These are phyloP conservation scores for Ogataea parapolymorpha DNA, from an alignment of 805 yeast species.

Conservation along the genomic window DNA sequence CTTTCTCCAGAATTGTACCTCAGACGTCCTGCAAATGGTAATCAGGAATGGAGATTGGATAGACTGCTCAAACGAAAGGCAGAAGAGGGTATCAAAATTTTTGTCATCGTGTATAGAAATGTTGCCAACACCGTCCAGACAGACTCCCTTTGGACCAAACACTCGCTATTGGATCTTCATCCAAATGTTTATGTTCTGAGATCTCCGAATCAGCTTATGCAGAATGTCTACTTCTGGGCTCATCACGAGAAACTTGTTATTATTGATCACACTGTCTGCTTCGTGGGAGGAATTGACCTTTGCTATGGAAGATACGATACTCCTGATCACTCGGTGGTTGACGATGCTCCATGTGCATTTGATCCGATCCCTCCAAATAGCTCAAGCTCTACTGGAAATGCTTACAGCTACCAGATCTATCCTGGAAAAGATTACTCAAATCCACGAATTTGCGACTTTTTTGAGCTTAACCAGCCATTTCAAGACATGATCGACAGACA, in stretches of 20 bases:
- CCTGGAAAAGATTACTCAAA: constrained; percentile 98
- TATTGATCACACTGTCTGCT: constrained; percentile 83
- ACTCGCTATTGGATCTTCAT: constrained; percentile 81
- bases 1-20: constrained; percentile 88
- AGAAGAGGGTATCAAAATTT: constrained; percentile 90
- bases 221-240: constrained; percentile 96
- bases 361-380: constrained; percentile 20
- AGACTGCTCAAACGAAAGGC: constrained; percentile 86
- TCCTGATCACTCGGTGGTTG: constrained; percentile 87
- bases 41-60: constrained; percentile 91
- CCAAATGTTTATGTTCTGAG: constrained; percentile 85
- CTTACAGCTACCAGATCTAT: constrained; percentile 56
- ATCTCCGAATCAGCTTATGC: constrained; percentile 92
- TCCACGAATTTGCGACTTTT: constrained; percentile 88
- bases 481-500: constrained; percentile 89
- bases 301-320: constrained; percentile 97
- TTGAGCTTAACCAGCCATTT: constrained; percentile 75
- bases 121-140: constrained; percentile 92
- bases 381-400: constrained; percentile 24
- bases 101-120: constrained; percentile 87
- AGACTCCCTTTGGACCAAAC: constrained; percentile 92
- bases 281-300: constrained; percentile 92
- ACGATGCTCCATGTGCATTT: constrained; percentile 49
- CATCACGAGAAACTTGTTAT: constrained; percentile 93
- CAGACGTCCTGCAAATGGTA: constrained; percentile 92